Conservation (phyloP, 371 early-diverging fungal species). For the Mycotypha africana region DNA sequence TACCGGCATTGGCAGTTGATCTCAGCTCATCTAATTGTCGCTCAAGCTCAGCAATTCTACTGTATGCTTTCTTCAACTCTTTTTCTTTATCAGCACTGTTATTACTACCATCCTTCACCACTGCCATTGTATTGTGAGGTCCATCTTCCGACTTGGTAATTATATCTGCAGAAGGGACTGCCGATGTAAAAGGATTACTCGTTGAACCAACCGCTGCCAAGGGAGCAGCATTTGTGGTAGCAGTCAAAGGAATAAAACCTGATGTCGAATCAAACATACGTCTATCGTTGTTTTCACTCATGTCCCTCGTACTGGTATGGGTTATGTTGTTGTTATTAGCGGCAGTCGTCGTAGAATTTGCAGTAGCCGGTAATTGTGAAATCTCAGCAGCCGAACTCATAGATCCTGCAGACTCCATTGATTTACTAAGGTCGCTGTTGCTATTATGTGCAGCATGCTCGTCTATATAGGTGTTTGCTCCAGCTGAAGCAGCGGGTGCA, state of each 20-base stretch:
- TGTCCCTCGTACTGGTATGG: neutral
- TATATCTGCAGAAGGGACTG: neutral
- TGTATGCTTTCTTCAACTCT: slow-evolving; percentile 19
- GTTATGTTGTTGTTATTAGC: neutral
- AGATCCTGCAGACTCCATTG: neutral
- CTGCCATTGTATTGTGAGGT: neutral
- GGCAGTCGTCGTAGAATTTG: neutral
- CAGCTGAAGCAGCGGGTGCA: neutral
- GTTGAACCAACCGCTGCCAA: no score
- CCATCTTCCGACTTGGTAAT: no score
- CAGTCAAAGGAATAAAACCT: no score
- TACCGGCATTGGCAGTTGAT: slow-evolving; percentile 11
- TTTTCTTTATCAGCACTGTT: slow-evolving; percentile 6
- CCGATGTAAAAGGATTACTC: neutral
- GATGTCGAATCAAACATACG: no score
- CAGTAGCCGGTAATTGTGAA: neutral
- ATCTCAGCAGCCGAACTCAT: neutral
- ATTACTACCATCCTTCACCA: no score
- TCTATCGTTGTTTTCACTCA: neutral
- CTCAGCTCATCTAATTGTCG: slow-evolving; percentile 17
- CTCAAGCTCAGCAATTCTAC: slow-evolving; percentile 20
- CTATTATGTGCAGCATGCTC: no score
- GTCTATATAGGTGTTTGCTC: neutral
- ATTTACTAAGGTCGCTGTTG: neutral
- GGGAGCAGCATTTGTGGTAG: no score